Base-by-base conservation (phyloP, 306 rosid species). In the Acmispon strigosus region DNA sequence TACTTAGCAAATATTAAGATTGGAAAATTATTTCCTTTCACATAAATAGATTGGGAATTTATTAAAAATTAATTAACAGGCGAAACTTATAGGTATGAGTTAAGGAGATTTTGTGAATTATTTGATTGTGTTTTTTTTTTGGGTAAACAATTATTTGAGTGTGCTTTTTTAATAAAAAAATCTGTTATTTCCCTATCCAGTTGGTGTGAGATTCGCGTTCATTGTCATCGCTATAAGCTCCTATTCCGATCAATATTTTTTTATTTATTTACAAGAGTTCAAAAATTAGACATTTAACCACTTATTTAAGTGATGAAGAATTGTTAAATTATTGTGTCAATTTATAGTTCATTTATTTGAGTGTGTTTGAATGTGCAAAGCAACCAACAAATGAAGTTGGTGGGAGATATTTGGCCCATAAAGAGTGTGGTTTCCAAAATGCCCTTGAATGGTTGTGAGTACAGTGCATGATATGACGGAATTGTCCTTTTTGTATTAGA, bases 401-500 rank as follows among this genome's bases (percentile, higher is more conserved):
- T 5, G 65, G 75, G 34, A 62, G 84, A 74, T 80, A 69, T 66
- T 45, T 44, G 58, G 83, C 56, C 56, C 50, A 65, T 65, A 53
- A 14, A 14, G 16, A 17, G 29, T 39, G 16, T 34, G 16, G 43
- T 6, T 4, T 8, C 29, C 8, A 10, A 4, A 43, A 55, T 68
- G 64, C 55, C 77, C 78, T 68, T 56, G 7, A 8, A 56, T 8
- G 58, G 12, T 75, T 19, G 62, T 57, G 34, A 66, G 67, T 48
- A 58, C 7, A 52, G n/a, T 29, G 15, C 22, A 24, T 29, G 80
- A 72, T 19, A 66, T 69, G 83, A 72, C 78, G 56, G 19, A 70
- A 54, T 59, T 80, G 82, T 84, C 76, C 73, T 75, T 77, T 32
- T 77, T 42, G 29, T 54, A 34, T 44, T 48, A 47, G 66, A 73